Base-by-base conservation (phyloP, 2,329 filamentous ascomycete species). In the Colletotrichum lini region DNA sequence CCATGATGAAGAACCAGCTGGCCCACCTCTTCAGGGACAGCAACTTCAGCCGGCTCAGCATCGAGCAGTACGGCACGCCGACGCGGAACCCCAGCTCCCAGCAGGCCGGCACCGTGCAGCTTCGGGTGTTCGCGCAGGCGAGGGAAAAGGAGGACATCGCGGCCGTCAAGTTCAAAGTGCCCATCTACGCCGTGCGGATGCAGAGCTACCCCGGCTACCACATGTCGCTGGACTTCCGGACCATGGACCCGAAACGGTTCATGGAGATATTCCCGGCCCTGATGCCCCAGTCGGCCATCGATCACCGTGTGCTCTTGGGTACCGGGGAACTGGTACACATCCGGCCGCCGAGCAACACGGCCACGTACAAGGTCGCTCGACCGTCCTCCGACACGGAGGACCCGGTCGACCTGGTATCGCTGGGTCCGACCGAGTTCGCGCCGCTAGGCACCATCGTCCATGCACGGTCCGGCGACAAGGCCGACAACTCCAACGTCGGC, bases 131-230 rank as follows among this genome's bases (percentile, higher is more conserved):
- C 53, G 76, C 72, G n/a, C 74, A 78, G 63, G 74, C 75, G 3
- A 23, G 79, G 64, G 72, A 78, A 80, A 65, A 35, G 15, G 49
- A 65, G 3, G 61, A 77, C 57, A 75, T 76, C 2, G 62, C 62
- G 1, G 75, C 71, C 7, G 26, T 70, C 12, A 77, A 76, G 52
- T 78, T 78, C 59, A 73, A 79, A 40, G 75, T 80, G 0, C 80
- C 79, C 0, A 79, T 82, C 1, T 82, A 83, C 54, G 81, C 81
- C 0, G 72, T 83, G 0, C 73, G 81, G 3, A 84, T 84, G 79
- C 82, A 84, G 73, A 82, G 80, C 40, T 83, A 83, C 63, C 80
- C 82, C 0, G 82, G 82, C 0, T 84, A 84, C 40, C 83, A 84
- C 30, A 84, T 84, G 81, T 81, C 80, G 44, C 77, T 84, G 0